Evolutionary conservation across 257 asterid genomes (phyloP), one percentile per base, ranked within the genome.

Genomic region (Ajuga chamaepitys): DNA sequence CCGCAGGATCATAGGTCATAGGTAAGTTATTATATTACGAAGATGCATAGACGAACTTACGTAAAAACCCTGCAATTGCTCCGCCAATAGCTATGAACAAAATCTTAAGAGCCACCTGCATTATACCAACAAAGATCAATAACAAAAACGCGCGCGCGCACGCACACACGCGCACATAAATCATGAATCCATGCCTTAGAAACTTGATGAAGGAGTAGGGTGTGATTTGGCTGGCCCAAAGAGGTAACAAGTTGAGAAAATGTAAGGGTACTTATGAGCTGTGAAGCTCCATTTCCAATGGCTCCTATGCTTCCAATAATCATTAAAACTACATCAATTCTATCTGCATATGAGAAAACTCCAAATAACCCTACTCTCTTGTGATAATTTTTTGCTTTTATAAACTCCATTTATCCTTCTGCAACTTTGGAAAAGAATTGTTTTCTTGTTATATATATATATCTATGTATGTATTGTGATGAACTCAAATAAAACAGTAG

Each of bases 301-400:
- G 88, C 83, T 28, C 76, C 78, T 1, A 82, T 71, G 40, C 80
- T 55, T 6, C 88, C 88, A 3, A 79, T 3, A 9, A 77, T 34
- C 83, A 82, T 82, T 46, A 82, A 73, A 9, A 70, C 8, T 10
- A 68, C 61, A 62, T 82, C 88, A 4, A 50, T 3, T 8, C 57
- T 55, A 35, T 79, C 88, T 16, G 88, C 83, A 66, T 71, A 66
- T 5, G 30, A 18, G 38, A 74, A 74, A 32, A 82, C 64, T 64
- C 55, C 66, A 52, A 30, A 28, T 21, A 62, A 51, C 20, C 73
- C 73, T 4, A 70, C 60, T 74, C 37, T 74, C 54, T 51, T 35
- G 26, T 60, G 9, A 30, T 12, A 21, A 20, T 40, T 17, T 12
- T 60, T 41, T 0, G 25, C 54, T 37, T 30, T 20, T 11, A 44